phyloP scores from a whole-genome alignment of 2,329 filamentous ascomycete species.

The Microdochium nivale region DNA sequence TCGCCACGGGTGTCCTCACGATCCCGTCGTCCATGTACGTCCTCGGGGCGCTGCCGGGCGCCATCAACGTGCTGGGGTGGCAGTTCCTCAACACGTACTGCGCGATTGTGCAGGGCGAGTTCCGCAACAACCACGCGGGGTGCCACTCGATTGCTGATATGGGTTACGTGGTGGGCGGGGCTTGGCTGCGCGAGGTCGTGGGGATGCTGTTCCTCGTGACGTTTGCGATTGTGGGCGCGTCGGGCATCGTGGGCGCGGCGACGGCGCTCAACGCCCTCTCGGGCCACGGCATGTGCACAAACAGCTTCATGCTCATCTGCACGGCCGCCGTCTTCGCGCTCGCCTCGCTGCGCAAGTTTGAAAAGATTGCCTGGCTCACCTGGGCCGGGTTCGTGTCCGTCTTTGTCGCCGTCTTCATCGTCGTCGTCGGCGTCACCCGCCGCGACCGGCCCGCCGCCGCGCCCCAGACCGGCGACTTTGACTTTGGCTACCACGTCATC shows the following conservation, averaged over 20 bases:
- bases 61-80: slow-evolving; percentile 33
- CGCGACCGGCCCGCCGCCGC: slow-evolving; percentile 51
- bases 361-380: slow-evolving; percentile 53
- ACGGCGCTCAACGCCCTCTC: slow-evolving; percentile 52
- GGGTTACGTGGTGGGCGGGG: slow-evolving; percentile 45
- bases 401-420: slow-evolving; percentile 47
- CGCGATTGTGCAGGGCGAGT: slow-evolving; percentile 29
- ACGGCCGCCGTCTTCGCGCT: slow-evolving; percentile 37
- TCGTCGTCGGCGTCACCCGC: slow-evolving; percentile 49
- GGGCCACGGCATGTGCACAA: slow-evolving; percentile 48
- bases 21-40: slow-evolving; percentile 32
- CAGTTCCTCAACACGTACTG: slow-evolving; percentile 29
- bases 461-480: slow-evolving; percentile 47
- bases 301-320: slow-evolving; percentile 46
- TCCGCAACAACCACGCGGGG: slow-evolving; percentile 26
- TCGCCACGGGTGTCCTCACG: slow-evolving; percentile 32
- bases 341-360: slow-evolving; percentile 48
- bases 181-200: slow-evolving; percentile 39
- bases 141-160: slow-evolving; percentile 42
- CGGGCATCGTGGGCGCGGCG: slow-evolving; percentile 50
- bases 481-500: slow-evolving; percentile 49
- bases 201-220: slow-evolving; percentile 49
- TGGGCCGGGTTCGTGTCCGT: slow-evolving; percentile 52
- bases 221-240: slow-evolving; percentile 46
- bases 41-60: slow-evolving; percentile 31